Evolutionary conservation across 2,329 filamentous ascomycete species (phyloP).

Genomic region (Hypomyces perniciosus): DNA sequence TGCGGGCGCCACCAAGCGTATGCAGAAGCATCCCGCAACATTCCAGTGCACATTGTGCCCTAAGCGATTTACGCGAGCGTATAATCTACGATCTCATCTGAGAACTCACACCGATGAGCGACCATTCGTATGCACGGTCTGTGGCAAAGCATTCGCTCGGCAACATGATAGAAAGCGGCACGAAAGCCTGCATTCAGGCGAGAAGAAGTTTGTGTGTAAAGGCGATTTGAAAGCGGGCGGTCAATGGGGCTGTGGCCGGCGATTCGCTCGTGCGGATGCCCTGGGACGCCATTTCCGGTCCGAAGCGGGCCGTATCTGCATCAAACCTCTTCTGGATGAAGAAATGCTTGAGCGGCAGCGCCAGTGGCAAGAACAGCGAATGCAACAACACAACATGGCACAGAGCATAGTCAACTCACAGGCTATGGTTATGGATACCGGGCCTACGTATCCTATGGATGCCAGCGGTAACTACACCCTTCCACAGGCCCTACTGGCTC

Average conservation of each 20-base stretch:
- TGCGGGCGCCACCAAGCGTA: conserved; percentile 64
- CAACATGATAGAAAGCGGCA: conserved; percentile 97
- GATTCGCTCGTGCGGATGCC: conserved; percentile 92
- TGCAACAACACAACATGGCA: conserved; percentile 57
- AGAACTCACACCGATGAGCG: conserved; percentile 96
- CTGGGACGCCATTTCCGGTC: conserved; percentile 91
- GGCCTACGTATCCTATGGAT: conserved; percentile 53
- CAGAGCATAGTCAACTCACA: conserved; percentile 53
- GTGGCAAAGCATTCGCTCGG: conserved; percentile 92
- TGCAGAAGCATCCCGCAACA: conserved; percentile 94
- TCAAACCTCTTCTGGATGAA: conserved; percentile 94
- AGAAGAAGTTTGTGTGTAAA: conserved; percentile 98
- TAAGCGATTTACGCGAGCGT: conserved; percentile 92
- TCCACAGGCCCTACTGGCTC: conserved; percentile 81
- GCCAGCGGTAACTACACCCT: conserved; percentile 57
- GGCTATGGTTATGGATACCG: conserved; percentile 54
- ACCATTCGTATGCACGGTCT: conserved; percentile 94
- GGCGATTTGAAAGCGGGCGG: conserved; percentile 78
- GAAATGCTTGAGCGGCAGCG: conserved; percentile 80
- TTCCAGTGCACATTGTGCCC: conserved; percentile 93
- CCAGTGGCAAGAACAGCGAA: conserved; percentile 65
- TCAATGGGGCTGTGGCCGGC: conserved; percentile 86
- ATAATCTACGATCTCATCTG: conserved; percentile 91
- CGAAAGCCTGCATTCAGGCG: conserved; percentile 90
- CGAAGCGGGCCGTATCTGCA: conserved; percentile 91